A percentile compares a stretch with the other conserved stretches of the same genome.
Evolutionary conservation across 495 filamentous ascomycete species (phyloP).

Genomic region (Ramalina intermedia): DNA sequence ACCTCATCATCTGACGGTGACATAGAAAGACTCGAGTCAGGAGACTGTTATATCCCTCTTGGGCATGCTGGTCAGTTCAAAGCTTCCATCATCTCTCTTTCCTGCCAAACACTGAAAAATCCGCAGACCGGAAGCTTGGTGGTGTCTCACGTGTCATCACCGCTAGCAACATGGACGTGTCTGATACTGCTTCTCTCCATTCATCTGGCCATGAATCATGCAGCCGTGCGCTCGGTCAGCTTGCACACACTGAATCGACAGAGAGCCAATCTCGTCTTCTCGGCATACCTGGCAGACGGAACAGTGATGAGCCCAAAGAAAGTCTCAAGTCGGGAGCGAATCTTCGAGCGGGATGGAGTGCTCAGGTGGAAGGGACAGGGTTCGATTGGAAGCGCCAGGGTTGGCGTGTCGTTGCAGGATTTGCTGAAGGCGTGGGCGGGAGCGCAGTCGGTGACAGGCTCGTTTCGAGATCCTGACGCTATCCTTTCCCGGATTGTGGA

Average conservation of each 20-base stretch:
- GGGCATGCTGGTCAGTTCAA: conserved; percentile 63
- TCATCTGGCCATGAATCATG: conserved; percentile 73
- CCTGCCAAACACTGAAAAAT: background rate
- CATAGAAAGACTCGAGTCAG: conserved; percentile 81
- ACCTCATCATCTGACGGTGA: background rate
- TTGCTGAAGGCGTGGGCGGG: conserved; percentile 22
- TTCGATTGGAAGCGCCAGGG: conserved; percentile 32
- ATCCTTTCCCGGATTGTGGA: conserved; percentile 30
- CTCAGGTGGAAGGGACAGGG: conserved; percentile 39
- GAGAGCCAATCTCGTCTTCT: conserved; percentile 67
- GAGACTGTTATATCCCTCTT: conserved; percentile 86
- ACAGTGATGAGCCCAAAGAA: conserved; percentile 45
- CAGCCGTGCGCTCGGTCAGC: conserved; percentile 67
- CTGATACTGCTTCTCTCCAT: conserved; percentile 56
- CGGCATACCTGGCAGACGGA: conserved; percentile 31
- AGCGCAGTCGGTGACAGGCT: conserved; percentile 25
- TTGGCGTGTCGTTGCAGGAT: conserved; percentile 30
- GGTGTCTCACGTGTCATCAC: conserved; percentile 57
- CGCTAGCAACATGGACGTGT: conserved; percentile 57
- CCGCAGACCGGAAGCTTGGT: conserved; percentile 60
- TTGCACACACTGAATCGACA: conserved; percentile 83
- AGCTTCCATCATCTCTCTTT: background rate
- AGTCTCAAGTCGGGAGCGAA: conserved; percentile 50
- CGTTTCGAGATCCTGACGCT: conserved; percentile 15
- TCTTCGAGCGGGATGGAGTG: conserved; percentile 52